A percentile compares a stretch with the other conserved stretches of the same genome.
Evolutionary conservation across 1,284 basidiomycete species (phyloP).

Genomic region (Naganishia sp.): DNA sequence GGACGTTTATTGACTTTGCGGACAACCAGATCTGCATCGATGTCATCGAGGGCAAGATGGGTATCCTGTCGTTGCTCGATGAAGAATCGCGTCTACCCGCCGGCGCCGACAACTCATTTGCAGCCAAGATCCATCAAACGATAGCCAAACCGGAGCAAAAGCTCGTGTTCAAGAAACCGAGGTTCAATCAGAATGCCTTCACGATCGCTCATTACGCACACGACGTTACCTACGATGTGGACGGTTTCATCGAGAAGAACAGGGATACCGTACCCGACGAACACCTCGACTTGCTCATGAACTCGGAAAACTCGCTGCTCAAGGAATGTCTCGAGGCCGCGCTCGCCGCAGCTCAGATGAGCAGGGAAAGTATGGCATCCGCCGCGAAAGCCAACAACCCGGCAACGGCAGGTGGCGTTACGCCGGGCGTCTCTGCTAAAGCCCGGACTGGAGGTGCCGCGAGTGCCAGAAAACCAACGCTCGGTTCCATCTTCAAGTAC

Average conservation of each 20-base stretch:
- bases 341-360: conserved; percentile 61
- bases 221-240: conserved; percentile 97
- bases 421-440: conserved; percentile 30
- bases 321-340: conserved; percentile 92
- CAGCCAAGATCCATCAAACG: conserved; percentile 90
- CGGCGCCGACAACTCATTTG: conserved; percentile 88
- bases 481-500: conserved; percentile 97
- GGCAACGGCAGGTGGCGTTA: conserved; percentile 35
- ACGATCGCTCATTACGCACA: conserved; percentile 98
- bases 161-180: conserved; percentile 93
- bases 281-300: conserved; percentile 81
- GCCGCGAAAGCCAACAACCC: conserved; percentile 39
- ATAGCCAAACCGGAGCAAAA: conserved; percentile 82
- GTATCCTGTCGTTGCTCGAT: conserved; percentile 90
- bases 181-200: conserved; percentile 95
- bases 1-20: conserved; percentile 99
- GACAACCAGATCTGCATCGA: conserved; percentile 98
- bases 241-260: conserved; percentile 99
- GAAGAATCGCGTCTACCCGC: conserved; percentile 97
- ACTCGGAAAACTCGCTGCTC: conserved; percentile 87
- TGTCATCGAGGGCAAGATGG: conserved; percentile 95
- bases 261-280: conserved; percentile 98
- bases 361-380: conserved; percentile 56
- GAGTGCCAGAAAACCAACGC: conserved; percentile 83
- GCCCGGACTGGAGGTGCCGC: conserved; percentile 60